phyloP scores from a whole-genome alignment of 257 asterid genomes.

The Solanum etuberosum region DNA sequence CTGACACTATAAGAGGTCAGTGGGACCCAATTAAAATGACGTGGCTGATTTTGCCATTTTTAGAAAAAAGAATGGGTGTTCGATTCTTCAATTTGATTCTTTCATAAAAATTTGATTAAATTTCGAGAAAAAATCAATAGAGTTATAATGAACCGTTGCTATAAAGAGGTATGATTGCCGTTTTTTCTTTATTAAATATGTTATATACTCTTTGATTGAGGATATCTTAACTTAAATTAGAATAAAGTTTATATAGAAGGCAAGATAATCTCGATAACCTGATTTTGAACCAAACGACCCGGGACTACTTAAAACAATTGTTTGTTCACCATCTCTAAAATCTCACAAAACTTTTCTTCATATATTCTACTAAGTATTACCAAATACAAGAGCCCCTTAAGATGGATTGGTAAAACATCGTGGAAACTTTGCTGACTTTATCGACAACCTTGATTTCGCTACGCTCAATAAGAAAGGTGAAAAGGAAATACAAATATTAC shows the following conservation, averaged over 20 bases:
- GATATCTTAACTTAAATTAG: too few relatives aligned
- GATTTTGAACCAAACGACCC: background rate
- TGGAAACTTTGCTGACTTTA: background rate
- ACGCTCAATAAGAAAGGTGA: background rate
- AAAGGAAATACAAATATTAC: background rate
- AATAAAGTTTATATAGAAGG: too few relatives aligned
- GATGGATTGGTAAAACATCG: background rate
- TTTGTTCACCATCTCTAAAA: background rate
- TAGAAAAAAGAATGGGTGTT: background rate
- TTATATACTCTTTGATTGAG: too few relatives aligned
- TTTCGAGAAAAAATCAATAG: too few relatives aligned
- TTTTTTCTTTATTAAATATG: too few relatives aligned
- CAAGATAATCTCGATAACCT: background rate
- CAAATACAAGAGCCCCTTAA: background rate
- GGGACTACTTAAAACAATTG: too few relatives aligned
- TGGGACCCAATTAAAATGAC: background rate
- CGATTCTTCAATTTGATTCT: background rate
- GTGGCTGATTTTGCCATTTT: background rate
- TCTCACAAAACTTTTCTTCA: background rate
- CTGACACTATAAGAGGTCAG: background rate
- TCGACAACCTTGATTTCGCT: background rate
- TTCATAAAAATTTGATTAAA: too few relatives aligned
- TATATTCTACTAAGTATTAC: background rate
- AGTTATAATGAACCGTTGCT: too few relatives aligned
- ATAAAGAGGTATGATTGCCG: too few relatives aligned